Percentiles rank a stretch among this genome's conserved stretches.
phyloP scores from a whole-genome alignment of 495 filamentous ascomycete species.

The Cercophora scortea region DNA sequence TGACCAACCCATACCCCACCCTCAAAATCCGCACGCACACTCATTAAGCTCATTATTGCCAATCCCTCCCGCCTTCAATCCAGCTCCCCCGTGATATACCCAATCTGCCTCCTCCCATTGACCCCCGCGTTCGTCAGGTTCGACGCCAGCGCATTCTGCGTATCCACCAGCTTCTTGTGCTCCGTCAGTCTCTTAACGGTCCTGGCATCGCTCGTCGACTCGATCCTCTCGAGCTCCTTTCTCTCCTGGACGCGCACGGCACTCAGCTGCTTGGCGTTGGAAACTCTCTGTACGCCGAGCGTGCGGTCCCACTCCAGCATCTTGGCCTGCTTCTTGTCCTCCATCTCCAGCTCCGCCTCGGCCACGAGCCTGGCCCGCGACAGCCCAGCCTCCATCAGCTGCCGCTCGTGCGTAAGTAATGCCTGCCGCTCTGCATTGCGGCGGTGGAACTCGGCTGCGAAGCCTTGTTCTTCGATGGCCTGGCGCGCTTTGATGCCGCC shows the following conservation, averaged over 20 bases:
- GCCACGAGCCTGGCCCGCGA: constrained; percentile 28
- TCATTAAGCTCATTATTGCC: neutral
- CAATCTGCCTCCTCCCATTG: constrained; percentile 32
- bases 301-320: constrained; percentile 31
- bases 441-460: constrained; percentile 15
- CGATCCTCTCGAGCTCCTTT: constrained; percentile 33
- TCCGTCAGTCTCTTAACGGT: constrained; percentile 28
- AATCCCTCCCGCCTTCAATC: constrained; percentile 6
- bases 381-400: constrained; percentile 30
- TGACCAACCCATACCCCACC: no score
- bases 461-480: constrained; percentile 16
- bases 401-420: constrained; percentile 29
- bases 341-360: constrained; percentile 31
- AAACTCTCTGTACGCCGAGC: constrained; percentile 24
- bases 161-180: constrained; percentile 39
- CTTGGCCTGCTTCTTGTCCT: constrained; percentile 24
- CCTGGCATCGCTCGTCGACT: constrained; percentile 27
- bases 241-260: constrained; percentile 32
- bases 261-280: constrained; percentile 30
- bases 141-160: constrained; percentile 32
- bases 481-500: constrained; percentile 23
- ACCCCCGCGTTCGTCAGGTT: constrained; percentile 25
- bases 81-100: constrained; percentile 34
- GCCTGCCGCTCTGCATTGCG: constrained; percentile 20
- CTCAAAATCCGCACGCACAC: neutral